phyloP scores from a whole-genome alignment of 306 rosid species.

The Aeschynomene evenia region DNA sequence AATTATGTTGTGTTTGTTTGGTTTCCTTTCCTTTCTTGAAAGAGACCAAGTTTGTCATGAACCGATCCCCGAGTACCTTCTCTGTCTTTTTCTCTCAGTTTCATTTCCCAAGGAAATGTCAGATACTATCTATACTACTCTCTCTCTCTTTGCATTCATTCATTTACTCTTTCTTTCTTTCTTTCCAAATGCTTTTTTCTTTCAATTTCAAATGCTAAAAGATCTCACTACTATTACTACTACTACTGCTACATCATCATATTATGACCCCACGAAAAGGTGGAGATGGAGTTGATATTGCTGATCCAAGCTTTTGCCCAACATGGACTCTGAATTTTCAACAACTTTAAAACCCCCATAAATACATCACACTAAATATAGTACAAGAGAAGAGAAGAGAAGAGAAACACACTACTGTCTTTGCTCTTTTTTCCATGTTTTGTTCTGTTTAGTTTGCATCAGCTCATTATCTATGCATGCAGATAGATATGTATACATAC shows the following conservation, averaged over 20 bases:
- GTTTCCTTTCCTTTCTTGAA: constrained; percentile 46
- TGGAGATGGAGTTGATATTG: constrained; percentile 34
- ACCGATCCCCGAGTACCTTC: constrained; percentile 18
- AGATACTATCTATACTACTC: constrained; percentile 52
- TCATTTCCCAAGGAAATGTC: constrained; percentile 72
- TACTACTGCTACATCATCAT: too few relatives aligned
- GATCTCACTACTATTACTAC: constrained; percentile 32
- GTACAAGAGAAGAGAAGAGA: neutral
- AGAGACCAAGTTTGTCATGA: constrained; percentile 41
- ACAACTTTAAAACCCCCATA: constrained; percentile 52
- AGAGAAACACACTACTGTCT: neutral
- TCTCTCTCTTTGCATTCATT: too few relatives aligned
- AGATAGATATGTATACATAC: too few relatives aligned
- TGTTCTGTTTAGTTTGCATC: constrained; percentile 34
- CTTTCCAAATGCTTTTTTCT: constrained; percentile 33
- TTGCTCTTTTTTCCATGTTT: constrained; percentile 30
- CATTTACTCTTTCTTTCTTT: constrained; percentile 24
- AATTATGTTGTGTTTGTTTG: too few relatives aligned
- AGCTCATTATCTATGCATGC: constrained; percentile 22
- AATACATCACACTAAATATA: constrained; percentile 43
- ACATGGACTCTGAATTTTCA: constrained; percentile 45
- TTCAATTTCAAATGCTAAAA: constrained; percentile 41
- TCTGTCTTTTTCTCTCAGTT: constrained; percentile 40
- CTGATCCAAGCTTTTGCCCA: constrained; percentile 42
- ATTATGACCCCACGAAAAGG: constrained; percentile 25